Evolutionary conservation across 2,329 filamentous ascomycete species (phyloP).

Genomic region (Pseudofabraea citricarpa): DNA sequence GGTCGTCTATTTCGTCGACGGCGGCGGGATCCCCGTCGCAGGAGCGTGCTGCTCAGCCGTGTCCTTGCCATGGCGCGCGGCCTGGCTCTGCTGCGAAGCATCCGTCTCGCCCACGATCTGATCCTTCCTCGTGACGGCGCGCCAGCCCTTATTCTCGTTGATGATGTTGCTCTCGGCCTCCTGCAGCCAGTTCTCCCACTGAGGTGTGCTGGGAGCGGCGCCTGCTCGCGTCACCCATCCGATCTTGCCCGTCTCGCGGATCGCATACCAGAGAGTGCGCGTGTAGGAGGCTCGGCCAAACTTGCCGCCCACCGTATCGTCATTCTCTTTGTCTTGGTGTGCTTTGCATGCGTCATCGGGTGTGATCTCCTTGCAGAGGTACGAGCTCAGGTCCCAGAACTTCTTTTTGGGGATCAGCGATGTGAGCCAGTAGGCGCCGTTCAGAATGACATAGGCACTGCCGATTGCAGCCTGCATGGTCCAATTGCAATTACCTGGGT

Average conservation of each 20-base stretch:
- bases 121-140: constrained; percentile 44
- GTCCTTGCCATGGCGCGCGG: too few species aligned
- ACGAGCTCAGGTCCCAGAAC: constrained; percentile 56
- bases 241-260: constrained; percentile 46
- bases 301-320: constrained; percentile 33
- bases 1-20: too few species aligned
- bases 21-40: too few species aligned
- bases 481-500: constrained; percentile 48
- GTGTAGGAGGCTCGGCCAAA: constrained; percentile 44
- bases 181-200: constrained; percentile 50
- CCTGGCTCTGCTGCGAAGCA: too few species aligned
- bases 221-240: constrained; percentile 49
- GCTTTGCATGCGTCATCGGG: constrained; percentile 34
- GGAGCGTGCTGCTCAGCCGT: too few species aligned
- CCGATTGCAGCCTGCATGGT: constrained; percentile 55
- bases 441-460: constrained; percentile 52
- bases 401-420: constrained; percentile 31
- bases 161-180: constrained; percentile 40
- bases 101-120: constrained; percentile 33
- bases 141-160: constrained; percentile 32
- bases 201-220: constrained; percentile 44
- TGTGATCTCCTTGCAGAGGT: constrained; percentile 38
- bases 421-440: constrained; percentile 50
- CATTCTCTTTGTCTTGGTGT: constrained; percentile 26
- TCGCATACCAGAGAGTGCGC: constrained; percentile 53